Base-by-base conservation (phyloP, 441 rosid species). In the Theobroma grandiflorum region DNA sequence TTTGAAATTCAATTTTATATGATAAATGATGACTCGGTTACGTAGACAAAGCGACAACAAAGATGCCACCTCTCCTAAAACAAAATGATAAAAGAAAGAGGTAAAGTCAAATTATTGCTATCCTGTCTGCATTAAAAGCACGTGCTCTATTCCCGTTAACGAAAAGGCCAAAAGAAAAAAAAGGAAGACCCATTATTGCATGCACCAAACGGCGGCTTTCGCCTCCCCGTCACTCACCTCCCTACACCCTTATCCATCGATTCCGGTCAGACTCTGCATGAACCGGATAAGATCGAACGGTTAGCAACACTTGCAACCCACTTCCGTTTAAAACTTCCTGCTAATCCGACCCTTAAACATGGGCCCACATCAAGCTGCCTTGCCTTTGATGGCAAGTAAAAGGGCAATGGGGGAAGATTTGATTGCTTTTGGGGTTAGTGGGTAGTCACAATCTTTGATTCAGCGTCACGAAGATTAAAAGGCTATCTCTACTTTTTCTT, bases 41-140 rank as follows among this genome's bases (percentile, higher is more conserved):
- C 42, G 59, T 1, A 1, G 16, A 38, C n/a, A 40, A 43, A 11
- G 57, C 31, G 53, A 20, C 55, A 43, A 31, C 4, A 61, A 61
- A 61, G 53, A 43, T 61, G 52, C 42, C 47, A 45, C 22, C 22
- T 61, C 22, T 62, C 18, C 16, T 45, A 31, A 61, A 75, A 43
- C 61, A 26, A 26, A 59, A 61, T 45, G 1, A 75, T 12, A 42
- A 75, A 26, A 59, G 53, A 2, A 43, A 61, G 31, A 33, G 12
- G 37, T 12, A 15, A 72, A 14, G 22, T 31, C 16, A 50, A 26
- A 33, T 18, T 72, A 53, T n/a, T 52, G 45, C 18, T 37, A 47
- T 72, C 76, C 16, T 37, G 64, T 73, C 50, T 37, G 50, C 26
- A 77, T 76, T 35, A 37, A 65, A 52, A 66, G 14, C 80, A 77